Conservation (phyloP, 805 yeast genomes). For the Wickerhamomyces strasburgensis region DNA sequence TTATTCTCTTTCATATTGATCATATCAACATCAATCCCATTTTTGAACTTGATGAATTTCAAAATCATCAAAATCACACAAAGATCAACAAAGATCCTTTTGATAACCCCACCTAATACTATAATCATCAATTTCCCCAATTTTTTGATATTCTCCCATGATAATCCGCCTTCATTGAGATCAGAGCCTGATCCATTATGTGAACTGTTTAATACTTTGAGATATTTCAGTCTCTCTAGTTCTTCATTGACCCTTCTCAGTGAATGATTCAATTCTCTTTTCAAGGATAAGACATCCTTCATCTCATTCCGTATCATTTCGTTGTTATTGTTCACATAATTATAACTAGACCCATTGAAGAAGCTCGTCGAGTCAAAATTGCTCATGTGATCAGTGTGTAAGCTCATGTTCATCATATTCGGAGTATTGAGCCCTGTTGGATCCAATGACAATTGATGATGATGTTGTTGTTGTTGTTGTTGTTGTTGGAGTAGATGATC, state of each 20-base stretch:
- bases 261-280: slow-evolving; percentile 23
- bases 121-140: slow-evolving; percentile 5
- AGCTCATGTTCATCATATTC: slow-evolving; percentile 3
- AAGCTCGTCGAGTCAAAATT: background rate
- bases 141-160: slow-evolving; percentile 10
- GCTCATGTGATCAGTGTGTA: slow-evolving; percentile 9
- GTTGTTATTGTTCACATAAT: background rate
- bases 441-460: slow-evolving; percentile 5
- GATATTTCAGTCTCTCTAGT: slow-evolving; percentile 11
- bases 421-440: slow-evolving; percentile 3
- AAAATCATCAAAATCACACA: slow-evolving; percentile 16
- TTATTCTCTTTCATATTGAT: slow-evolving; percentile 2
- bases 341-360: slow-evolving; percentile 1
- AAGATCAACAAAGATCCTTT: slow-evolving; percentile 17
- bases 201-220: slow-evolving; percentile 7
- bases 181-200: background rate
- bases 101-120: slow-evolving; percentile 9
- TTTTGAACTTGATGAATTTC: slow-evolving; percentile 19
- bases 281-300: slow-evolving; percentile 20
- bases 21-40: slow-evolving; percentile 16
- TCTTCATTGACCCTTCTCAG: slow-evolving; percentile 23
- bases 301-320: slow-evolving; percentile 11
- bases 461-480: too few species aligned
- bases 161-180: background rate
- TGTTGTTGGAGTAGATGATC: too few species aligned